Conservation (phyloP, 495 filamentous ascomycete genomes). For the Penicillium roqueforti region DNA sequence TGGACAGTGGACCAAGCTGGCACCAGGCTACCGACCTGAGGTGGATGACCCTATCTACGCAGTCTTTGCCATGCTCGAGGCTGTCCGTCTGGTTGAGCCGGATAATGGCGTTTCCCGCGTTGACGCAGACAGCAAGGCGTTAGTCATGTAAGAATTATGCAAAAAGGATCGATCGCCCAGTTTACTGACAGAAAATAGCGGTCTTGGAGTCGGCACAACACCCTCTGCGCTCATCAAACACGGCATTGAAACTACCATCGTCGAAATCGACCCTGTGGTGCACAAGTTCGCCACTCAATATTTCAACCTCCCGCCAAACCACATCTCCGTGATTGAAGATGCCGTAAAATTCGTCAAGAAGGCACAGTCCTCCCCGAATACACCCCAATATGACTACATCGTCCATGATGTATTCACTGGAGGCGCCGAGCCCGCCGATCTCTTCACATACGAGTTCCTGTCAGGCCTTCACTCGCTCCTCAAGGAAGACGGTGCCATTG, state of each 20-base stretch:
- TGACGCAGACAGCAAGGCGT: constrained; percentile 67
- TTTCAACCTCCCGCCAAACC: constrained; percentile 74
- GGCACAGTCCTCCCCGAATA: constrained; percentile 38
- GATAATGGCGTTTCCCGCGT: constrained; percentile 42
- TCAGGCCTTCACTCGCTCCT: constrained; percentile 62
- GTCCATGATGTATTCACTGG: constrained; percentile 99
- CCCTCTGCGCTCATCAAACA: constrained; percentile 81
- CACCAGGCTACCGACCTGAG: constrained; percentile 38
- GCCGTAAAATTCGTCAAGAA: constrained; percentile 67
- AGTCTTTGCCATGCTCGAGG: constrained; percentile 89
- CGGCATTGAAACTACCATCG: constrained; percentile 84
- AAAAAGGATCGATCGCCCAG: neutral
- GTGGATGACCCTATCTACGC: constrained; percentile 85
- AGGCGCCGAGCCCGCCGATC: constrained; percentile 79
- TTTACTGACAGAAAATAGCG: constrained; percentile 46
- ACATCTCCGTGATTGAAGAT: constrained; percentile 76
- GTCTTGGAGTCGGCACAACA: constrained; percentile 87
- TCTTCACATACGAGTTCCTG: constrained; percentile 87
- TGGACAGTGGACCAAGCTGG: constrained; percentile 69
- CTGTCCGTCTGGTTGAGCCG: constrained; percentile 71
- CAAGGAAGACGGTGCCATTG: constrained; percentile 74
- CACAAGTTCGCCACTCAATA: constrained; percentile 76
- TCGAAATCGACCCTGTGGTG: constrained; percentile 90
- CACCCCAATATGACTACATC: constrained; percentile 76
- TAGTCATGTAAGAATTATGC: constrained; percentile 62